Base-by-base conservation (phyloP, 23 red algal genomes). In the Agarophyton chilense region DNA sequence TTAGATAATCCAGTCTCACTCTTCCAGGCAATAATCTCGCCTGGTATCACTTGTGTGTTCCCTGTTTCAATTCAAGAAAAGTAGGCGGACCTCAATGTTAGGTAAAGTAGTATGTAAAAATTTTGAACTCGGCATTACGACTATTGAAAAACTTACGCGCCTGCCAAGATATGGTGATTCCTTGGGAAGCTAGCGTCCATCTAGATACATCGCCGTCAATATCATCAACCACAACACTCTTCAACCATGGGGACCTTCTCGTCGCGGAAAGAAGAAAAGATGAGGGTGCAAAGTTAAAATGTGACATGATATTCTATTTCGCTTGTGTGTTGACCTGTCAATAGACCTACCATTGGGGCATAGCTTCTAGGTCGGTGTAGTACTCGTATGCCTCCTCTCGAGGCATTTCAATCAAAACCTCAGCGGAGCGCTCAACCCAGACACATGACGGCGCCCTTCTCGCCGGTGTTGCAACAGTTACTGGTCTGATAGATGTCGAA, bases 1-100 rank as follows among this genome's bases (percentile, higher is more conserved):
- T 95, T 95, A 24, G 79, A 32, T 10, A 95, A 24, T 17, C 93
- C 93, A n/a, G 53, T 78, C 36, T 90, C 72, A 29, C 82, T 89
- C 72, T 95, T 81, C 93, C 93, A 95, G 1, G 76, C 72, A 77
- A 95, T 95, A 22, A 95, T 88, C 32, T 91, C 64, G 22, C 79
- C 79, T 13, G 53, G 66, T 28, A 33, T 76, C 22, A 95, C 93
- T 45, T 53, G 31, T 29, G 78, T 90, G 52, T 95, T 95, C 45
- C 67, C 80, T 84, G 19, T 1, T 18, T 34, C 33, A 25, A 18
- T 35, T 17, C 25, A 78, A 51, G n/a, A 73, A 2, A 45, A 2
- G 29, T 45, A 25, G 31, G n/a, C n/a, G n/a, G n/a, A n/a, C n/a
- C n/a, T n/a, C n/a, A n/a, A n/a, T 14, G 33, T 65, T 16, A 65